Percentiles rank a stretch among this genome's conserved stretches.
These are phyloP conservation scores for Cynanchum wilfordii DNA, from an alignment of 257 asterid species.

Conservation along the genomic window DNA sequence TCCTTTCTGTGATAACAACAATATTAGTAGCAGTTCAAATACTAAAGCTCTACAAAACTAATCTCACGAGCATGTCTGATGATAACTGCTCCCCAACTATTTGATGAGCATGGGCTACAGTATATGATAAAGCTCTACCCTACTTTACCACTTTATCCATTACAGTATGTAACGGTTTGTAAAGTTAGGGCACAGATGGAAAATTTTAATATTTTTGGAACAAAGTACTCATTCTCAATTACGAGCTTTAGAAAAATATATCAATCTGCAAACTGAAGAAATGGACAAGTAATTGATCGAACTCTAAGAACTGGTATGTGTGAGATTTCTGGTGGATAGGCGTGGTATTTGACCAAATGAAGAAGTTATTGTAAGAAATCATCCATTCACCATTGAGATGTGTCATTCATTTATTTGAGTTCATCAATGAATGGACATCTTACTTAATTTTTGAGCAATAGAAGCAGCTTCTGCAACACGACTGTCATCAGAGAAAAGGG, in stretches of 20 bases:
- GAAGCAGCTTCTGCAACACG: conserved; percentile 99
- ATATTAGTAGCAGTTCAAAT: not conserved
- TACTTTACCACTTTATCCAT: not conserved
- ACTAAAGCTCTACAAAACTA: not conserved
- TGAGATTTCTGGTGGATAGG: not conserved
- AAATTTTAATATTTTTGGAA: too few relatives aligned
- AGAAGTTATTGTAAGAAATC: not conserved
- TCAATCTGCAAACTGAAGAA: not conserved
- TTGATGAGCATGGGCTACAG: not conserved
- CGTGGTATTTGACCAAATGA: not conserved
- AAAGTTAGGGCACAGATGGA: not conserved
- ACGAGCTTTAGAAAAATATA: not conserved
- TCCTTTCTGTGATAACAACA: not conserved
- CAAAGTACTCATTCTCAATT: not conserved
- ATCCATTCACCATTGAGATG: not conserved
- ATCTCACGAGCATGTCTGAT: not conserved
- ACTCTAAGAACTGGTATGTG: not conserved
- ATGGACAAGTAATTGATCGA: not conserved
- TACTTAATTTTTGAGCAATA: conserved; percentile 95
- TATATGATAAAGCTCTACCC: not conserved
- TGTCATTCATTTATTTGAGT: not conserved
- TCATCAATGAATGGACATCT: conserved; percentile 26
- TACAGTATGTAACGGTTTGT: too few relatives aligned
- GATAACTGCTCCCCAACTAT: not conserved
- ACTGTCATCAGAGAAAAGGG: conserved; percentile 94